Percentiles rank a stretch among this genome's conserved stretches.
Conservation (phyloP, 257 asterid genomes). For the Solanum ahanhuiri region DNA sequence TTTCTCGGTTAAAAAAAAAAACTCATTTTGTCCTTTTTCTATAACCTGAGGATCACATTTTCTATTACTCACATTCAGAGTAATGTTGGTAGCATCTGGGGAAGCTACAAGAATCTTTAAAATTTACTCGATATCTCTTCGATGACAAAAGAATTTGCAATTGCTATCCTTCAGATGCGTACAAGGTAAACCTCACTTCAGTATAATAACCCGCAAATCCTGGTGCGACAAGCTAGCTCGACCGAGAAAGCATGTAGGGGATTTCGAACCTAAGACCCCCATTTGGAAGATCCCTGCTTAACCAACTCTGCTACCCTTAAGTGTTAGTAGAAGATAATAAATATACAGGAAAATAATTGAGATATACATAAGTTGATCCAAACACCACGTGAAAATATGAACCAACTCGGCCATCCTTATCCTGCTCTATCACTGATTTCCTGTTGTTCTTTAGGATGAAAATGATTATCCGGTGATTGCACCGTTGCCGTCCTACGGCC, state of each 20-base stretch:
- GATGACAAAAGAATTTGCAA: background rate
- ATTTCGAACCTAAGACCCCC: background rate
- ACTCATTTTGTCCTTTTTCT: too few relatives aligned
- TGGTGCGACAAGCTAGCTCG: background rate
- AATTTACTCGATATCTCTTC: background rate
- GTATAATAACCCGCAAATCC: background rate
- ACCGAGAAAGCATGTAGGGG: background rate
- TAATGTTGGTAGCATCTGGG: background rate
- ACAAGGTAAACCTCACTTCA: background rate
- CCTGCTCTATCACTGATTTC: background rate
- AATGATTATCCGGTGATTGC: constrained; percentile 68
- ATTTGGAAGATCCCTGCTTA: background rate
- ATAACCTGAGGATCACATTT: too few relatives aligned
- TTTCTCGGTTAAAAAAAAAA: too few relatives aligned
- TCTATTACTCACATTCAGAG: too few relatives aligned
- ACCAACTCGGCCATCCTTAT: background rate
- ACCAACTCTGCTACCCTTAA: background rate
- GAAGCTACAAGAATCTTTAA: background rate
- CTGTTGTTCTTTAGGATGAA: constrained; percentile 36
- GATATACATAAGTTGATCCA: background rate
- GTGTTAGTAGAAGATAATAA: background rate
- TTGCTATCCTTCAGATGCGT: accelerated
- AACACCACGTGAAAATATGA: background rate
- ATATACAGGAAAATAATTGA: background rate
- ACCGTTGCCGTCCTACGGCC: constrained; percentile 91